phyloP scores from a whole-genome alignment of 805 yeast species.

The Tetrapisispora fleetii region DNA sequence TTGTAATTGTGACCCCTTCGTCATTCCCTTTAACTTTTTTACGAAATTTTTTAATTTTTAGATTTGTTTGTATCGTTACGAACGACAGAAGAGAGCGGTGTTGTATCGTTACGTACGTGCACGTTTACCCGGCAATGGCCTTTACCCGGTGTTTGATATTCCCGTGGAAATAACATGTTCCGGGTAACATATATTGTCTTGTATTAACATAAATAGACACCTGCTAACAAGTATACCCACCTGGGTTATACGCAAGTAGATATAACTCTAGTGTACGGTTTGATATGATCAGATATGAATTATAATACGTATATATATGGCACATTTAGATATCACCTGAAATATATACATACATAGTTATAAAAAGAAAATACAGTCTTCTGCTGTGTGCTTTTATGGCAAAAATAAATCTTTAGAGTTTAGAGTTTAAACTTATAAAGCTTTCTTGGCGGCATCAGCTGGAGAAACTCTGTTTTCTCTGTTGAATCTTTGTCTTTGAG shows the following conservation, averaged over 20 bases:
- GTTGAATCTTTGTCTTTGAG: conserved; percentile 98
- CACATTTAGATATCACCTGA: neutral
- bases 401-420: neutral
- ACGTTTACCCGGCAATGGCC: no score
- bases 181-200: no score
- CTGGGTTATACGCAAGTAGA: no score
- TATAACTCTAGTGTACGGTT: no score
- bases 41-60: neutral
- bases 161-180: no score
- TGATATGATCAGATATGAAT: conserved; percentile 3
- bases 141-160: no score
- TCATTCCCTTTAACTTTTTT: conserved; percentile 1
- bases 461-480: conserved; percentile 94
- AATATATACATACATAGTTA: conserved; percentile 2
- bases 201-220: no score
- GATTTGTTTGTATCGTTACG: neutral
- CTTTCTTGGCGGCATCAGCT: conserved; percentile 95
- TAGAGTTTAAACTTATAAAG: conserved; percentile 35
- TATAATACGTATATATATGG: conserved; percentile 2
- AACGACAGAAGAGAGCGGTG: no score
- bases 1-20: conserved; percentile 1
- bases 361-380: conserved; percentile 2
- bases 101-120: no score
- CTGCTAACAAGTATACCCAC: no score
- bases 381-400: neutral